Conservation (phyloP, 352 stramenopile genomes). For the Pythium phragmitis region DNA sequence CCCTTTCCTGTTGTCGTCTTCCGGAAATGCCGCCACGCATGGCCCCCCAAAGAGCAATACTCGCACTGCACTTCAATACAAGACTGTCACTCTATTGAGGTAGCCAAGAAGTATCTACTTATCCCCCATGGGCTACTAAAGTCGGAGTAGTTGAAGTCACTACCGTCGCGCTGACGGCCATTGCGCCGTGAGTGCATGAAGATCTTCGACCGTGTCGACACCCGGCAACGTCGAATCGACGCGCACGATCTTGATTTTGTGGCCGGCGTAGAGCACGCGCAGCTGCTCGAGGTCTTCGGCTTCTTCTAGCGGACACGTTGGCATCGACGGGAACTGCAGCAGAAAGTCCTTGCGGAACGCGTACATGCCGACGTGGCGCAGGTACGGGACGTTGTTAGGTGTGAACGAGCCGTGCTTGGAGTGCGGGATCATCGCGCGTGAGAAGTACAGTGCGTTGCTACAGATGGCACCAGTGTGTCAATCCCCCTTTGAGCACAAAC, state of each 20-base stretch:
- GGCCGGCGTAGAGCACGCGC: constrained; percentile 73
- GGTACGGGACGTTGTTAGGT: constrained; percentile 46
- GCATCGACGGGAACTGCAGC: constrained; percentile 62
- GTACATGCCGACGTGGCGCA: constrained; percentile 83
- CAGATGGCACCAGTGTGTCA: background rate
- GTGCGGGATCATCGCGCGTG: constrained; percentile 73
- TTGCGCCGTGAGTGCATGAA: constrained; percentile 46
- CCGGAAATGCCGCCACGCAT: constrained; percentile 23
- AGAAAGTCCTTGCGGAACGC: constrained; percentile 76
- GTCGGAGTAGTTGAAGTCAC: constrained; percentile 3
- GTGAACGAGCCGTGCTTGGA: constrained; percentile 61
- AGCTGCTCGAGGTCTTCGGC: constrained; percentile 83
- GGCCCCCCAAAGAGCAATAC: background rate
- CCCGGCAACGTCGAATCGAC: constrained; percentile 63
- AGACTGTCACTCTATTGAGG: constrained; percentile 1
- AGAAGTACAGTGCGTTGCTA: constrained; percentile 87
- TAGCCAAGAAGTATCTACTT: background rate
- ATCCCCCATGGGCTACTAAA: constrained; percentile 12
- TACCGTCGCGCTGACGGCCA: constrained; percentile 27
- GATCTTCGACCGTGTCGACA: constrained; percentile 67
- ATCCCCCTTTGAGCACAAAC: background rate
- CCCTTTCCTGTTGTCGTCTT: background rate
- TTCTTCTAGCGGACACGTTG: constrained; percentile 49
- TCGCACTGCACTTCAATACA: background rate
- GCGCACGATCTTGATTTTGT: constrained; percentile 67